Base-by-base conservation (phyloP, 2,329 filamentous ascomycete genomes). In the Triangularia verruculosa region DNA sequence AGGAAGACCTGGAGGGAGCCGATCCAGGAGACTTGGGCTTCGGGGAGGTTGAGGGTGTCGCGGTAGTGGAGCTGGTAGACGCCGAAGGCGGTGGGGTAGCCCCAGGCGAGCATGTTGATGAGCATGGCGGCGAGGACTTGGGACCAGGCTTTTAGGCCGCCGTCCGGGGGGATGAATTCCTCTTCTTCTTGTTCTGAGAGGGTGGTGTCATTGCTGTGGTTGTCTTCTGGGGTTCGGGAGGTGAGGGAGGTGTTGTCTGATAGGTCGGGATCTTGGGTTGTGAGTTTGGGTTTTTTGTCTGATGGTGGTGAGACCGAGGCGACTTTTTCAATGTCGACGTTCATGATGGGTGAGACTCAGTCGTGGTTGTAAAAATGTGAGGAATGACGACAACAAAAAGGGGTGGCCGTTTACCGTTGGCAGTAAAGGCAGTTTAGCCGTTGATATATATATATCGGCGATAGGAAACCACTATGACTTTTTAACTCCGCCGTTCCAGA, bases 1-100 rank as follows among this genome's bases (percentile, higher is more conserved):
- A 85, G 72, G 68, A 83, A 84, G 12, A 80, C 76, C 71, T 84
- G 81, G 2, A 82, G 71, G 12, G 79, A 82, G 51, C 82, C 81
- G 61, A 83, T 79, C 81, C 79, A 82, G n/a, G 77, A 78, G 22
- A 82, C 77, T 61, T 78, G 72, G 3, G 74, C 68, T 2, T 72
- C 67, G 32, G 73, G 72, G 15, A 77, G 71, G 2, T 72, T 66
- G 22, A 77, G 73, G 0, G 68, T 74, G 64, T 74, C 70, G 0
- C 73, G 72, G 72, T 81, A 80, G 73, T 82, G 75, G 3, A 78
- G 75, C 79, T 78, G 77, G 77, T 76, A 80, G 54, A 81, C 80
- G 61, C 78, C 83, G 66, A 83, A 85, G 1, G 79, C 77, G 4
- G 78, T 74, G 2, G 79, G 77, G 59, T 79, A 81, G 59, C 83